Base-by-base conservation (phyloP, 495 filamentous ascomycete genomes). In the Gamarada debralockiae region DNA sequence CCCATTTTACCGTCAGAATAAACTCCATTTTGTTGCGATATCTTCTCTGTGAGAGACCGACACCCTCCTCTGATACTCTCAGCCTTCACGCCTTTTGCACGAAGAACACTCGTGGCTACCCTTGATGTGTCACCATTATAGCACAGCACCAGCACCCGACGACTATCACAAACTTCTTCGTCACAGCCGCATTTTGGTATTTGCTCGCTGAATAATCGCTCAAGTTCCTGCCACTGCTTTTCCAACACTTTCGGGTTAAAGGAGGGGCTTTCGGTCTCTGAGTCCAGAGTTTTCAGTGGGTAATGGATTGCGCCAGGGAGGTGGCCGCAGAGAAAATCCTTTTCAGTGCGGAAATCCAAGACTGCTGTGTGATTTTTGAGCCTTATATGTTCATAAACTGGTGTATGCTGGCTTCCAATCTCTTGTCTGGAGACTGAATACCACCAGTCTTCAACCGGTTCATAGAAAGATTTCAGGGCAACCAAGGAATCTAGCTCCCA, bases 81-180 rank as follows among this genome's bases (percentile, higher is more conserved):
- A n/a, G n/a, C n/a, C n/a, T n/a, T n/a, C n/a, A n/a, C n/a, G n/a
- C n/a, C n/a, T n/a, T 70, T 70, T 3, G 69, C 70, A 38, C 73
- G 60, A 44, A 77, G 58, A 21, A 77, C 67, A 51, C 70, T 71
- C n/a, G 69, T 70, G 9, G 71, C 73, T 36, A 76, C 58, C 31
- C 72, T 63, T 48, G 74, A 71, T 12, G 72, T 73, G 37, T 77
- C 72, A 10, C 74, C 74, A 53, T 73, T 59, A 47, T 75, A 74
- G 55, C 72, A 75, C 31, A 76, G 60, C n/a, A 75, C 56, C 27
- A 37, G 65, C 27, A 29, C 17, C 22, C 40, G 6, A 20, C 21
- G 15, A 40, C 12, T 10, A 10, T 40, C 15, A n/a, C 37, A 6
- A 17, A 40, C 5, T 23, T 21, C 17, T 21, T 23, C 10, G 9